Evolutionary conservation across 2,329 filamentous ascomycete genomes (phyloP), one percentile per base, ranked within the genome.

Genomic region (Xylaria arbuscula): DNA sequence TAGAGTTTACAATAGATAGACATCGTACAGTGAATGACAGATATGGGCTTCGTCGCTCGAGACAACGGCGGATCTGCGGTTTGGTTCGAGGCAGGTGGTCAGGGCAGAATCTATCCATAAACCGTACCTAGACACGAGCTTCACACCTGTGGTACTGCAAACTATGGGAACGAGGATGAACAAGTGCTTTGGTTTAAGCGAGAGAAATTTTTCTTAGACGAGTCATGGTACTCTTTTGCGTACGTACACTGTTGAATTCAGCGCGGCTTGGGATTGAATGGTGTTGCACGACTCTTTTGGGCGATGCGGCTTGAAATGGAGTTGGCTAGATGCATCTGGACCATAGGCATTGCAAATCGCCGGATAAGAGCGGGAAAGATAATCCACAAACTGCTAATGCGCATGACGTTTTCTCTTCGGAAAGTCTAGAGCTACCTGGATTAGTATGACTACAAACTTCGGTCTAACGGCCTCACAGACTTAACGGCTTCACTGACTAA

Each of bases 101-200:
- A 36, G 17, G 50, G 38, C 36, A 55, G 40, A 36, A 62, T 55
- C 34, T 55, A 38, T 47, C 36, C 50, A 45, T 15, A 51, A 10
- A 5, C 59, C 59, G 9, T 48, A 62, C 15, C 57, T 34, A 3
- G 59, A 54, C 8, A 4, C 50, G 15, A 45, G 28, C 19, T 40
- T 63, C 3, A n/a, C n/a, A 6, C 51, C 51, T 17, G 28, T 50
- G 40, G 8, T 48, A 28, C 40, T 63, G 10, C 51, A 48, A 13
- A n/a, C 4, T n/a, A 50, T 63, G n/a, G 38, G 53, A n/a, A 13
- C n/a, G 19, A 54, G 60, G 24, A 62, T 55, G 50, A 55, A 19
- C 5, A 62, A 62, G 28, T 5, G 50, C 55, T 47, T 55, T 38
- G 22, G 28, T 62, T 17, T 50, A 47, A 17, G 17, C 17, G 60